A percentile compares a stretch with the other conserved stretches of the same genome.
Conservation (phyloP, 1,284 basidiomycete genomes). For the Pseudozyma hubeiensis region DNA sequence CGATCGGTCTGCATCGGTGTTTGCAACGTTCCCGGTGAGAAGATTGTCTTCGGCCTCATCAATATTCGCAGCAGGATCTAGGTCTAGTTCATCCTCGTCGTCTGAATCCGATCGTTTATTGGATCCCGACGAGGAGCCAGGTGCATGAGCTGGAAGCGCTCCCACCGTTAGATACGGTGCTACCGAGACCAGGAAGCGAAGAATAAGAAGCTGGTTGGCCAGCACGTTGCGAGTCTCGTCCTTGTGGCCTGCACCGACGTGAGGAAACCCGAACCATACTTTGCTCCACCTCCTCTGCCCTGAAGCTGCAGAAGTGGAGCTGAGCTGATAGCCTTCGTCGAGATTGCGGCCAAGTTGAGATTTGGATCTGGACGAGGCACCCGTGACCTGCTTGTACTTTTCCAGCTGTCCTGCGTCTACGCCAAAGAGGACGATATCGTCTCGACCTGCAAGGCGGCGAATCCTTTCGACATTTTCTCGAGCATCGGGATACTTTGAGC, state of each 20-base stretch:
- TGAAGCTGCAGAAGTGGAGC: background rate
- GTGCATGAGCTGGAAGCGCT: conserved; percentile 43
- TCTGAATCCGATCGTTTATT: conserved; percentile 18
- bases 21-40: background rate
- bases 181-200: conserved; percentile 84
- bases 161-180: conserved; percentile 74
- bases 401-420: conserved; percentile 86
- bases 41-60: conserved; percentile 7
- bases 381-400: conserved; percentile 71
- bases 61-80: conserved; percentile 16
- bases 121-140: conserved; percentile 61
- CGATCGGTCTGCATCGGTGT: conserved; percentile 54
- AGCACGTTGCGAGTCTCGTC: conserved; percentile 94
- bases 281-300: conserved; percentile 75
- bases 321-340: background rate
- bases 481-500: conserved; percentile 86
- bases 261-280: conserved; percentile 95
- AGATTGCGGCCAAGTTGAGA: conserved; percentile 4
- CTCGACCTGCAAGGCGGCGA: conserved; percentile 69
- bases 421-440: conserved; percentile 81
- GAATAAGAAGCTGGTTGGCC: conserved; percentile 87
- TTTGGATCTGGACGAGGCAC: conserved; percentile 21
- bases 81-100: conserved; percentile 33
- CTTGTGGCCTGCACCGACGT: conserved; percentile 93
- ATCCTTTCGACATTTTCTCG: conserved; percentile 73